Evolutionary conservation across 441 rosid genomes (phyloP).

Genomic region (Gossypium schwendimanii): DNA sequence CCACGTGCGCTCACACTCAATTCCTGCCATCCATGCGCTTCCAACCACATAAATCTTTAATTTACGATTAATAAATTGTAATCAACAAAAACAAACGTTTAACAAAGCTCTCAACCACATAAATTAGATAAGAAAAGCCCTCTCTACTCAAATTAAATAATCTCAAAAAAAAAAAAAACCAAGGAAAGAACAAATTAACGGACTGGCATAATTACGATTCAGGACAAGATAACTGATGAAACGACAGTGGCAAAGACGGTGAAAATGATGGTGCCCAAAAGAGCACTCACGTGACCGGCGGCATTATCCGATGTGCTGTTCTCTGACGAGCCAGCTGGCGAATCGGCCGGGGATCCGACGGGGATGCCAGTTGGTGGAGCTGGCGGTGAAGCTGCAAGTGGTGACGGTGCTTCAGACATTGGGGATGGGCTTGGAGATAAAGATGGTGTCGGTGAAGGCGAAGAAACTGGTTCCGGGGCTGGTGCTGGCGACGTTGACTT

Average conservation of each 20-base stretch:
- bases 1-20: slow-evolving; percentile 5
- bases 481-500: slow-evolving; percentile 64
- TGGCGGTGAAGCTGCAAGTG: slow-evolving; percentile 67
- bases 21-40: background rate
- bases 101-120: background rate
- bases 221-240: slow-evolving; percentile 36
- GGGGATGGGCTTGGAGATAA: slow-evolving; percentile 40
- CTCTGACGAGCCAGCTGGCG: slow-evolving; percentile 40
- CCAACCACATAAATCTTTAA: background rate
- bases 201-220: slow-evolving; percentile 32
- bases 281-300: slow-evolving; percentile 31
- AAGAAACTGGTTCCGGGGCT: slow-evolving; percentile 43
- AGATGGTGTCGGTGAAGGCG: slow-evolving; percentile 45
- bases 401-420: slow-evolving; percentile 52
- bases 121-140: slow-evolving; percentile 10
- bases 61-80: background rate
- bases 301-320: slow-evolving; percentile 41
- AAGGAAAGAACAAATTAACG: slow-evolving; percentile 17
- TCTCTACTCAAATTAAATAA: background rate
- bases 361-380: slow-evolving; percentile 66
- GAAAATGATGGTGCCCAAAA: slow-evolving; percentile 25
- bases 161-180: background rate
- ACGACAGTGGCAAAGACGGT: slow-evolving; percentile 20
- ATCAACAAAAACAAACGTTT: background rate
- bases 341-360: slow-evolving; percentile 49